These are phyloP conservation scores for Cutaneotrichosporon arboriforme DNA, from an alignment of 1,284 basidiomycete genomes.

Conservation along the genomic window DNA sequence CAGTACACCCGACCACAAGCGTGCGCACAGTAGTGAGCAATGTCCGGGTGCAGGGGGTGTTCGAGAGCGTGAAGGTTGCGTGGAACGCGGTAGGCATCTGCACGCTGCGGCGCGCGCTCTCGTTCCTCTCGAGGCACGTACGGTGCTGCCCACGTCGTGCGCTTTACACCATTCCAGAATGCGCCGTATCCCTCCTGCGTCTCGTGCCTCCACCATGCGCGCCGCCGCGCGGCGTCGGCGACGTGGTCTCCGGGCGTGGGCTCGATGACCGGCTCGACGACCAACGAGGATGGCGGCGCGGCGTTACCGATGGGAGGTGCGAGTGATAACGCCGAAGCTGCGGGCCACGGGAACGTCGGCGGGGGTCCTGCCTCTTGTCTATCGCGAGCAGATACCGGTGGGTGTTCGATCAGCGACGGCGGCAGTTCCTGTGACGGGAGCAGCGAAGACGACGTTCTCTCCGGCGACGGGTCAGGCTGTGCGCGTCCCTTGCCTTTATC, in stretches of 20 bases:
- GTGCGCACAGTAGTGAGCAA: conserved; percentile 18
- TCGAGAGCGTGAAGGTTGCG: conserved; percentile 2
- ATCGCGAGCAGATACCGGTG: too few species aligned
- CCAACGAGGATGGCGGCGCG: conserved; percentile 1
- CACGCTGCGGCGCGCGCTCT: background rate
- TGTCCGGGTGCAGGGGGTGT: conserved; percentile 33
- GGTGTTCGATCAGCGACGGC: too few species aligned
- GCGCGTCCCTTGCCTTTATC: conserved; percentile 8
- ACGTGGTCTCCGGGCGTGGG: background rate
- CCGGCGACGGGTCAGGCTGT: too few species aligned
- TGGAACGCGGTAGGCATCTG: conserved; percentile 14
- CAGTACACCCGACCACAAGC: conserved; percentile 29
- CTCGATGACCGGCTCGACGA: background rate
- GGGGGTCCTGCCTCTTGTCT: too few species aligned
- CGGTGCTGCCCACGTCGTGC: background rate
- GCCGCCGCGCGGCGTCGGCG: background rate
- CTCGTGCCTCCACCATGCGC: conserved; percentile 22
- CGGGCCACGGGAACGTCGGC: too few species aligned
- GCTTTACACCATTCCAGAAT: conserved; percentile 19
- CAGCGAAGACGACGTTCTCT: too few species aligned
- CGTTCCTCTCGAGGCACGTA: conserved; percentile 4
- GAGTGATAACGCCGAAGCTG: background rate
- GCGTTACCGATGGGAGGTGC: background rate
- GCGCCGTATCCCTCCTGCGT: conserved; percentile 20
- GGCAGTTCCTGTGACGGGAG: too few species aligned